Percentiles rank a stretch among this genome's conserved stretches.
phyloP scores from a whole-genome alignment of 768 basidiomycete species.

The Auriscalpium microsporum region DNA sequence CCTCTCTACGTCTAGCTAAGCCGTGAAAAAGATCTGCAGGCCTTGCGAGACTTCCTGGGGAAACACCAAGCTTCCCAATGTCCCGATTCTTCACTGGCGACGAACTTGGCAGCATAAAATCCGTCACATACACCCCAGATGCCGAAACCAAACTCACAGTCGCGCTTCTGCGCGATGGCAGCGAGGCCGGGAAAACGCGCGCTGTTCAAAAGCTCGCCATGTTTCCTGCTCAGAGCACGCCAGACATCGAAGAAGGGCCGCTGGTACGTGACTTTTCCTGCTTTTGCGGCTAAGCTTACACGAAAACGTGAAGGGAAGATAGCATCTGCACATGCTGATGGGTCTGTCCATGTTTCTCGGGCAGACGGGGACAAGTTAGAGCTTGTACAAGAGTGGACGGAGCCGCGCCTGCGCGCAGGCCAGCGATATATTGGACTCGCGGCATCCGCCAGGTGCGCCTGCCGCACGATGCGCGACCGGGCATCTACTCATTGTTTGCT shows the following conservation, averaged over 20 bases:
- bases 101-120: constrained; percentile 70
- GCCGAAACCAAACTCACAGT: constrained; percentile 28
- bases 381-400: constrained; percentile 48
- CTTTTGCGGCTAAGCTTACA: constrained; percentile 6
- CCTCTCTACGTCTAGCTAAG: no score
- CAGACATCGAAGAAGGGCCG: background rate
- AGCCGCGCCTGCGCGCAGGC: constrained; percentile 44
- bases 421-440: constrained; percentile 58
- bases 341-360: constrained; percentile 38
- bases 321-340: constrained; percentile 56
- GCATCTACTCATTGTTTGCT: background rate
- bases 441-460: constrained; percentile 39
- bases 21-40: no score
- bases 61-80: constrained; percentile 29
- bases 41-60: no score
- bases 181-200: constrained; percentile 24
- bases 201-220: constrained; percentile 34
- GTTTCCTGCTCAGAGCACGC: background rate
- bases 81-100: constrained; percentile 68
- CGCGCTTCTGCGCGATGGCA: constrained; percentile 28
- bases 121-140: constrained; percentile 33
- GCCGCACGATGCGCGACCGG: background rate
- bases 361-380: constrained; percentile 34
- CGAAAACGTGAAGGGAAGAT: constrained; percentile 44
- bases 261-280: constrained; percentile 1